Base-by-base conservation (phyloP, 106 monocot genomes). In the Acorus gramineus region DNA sequence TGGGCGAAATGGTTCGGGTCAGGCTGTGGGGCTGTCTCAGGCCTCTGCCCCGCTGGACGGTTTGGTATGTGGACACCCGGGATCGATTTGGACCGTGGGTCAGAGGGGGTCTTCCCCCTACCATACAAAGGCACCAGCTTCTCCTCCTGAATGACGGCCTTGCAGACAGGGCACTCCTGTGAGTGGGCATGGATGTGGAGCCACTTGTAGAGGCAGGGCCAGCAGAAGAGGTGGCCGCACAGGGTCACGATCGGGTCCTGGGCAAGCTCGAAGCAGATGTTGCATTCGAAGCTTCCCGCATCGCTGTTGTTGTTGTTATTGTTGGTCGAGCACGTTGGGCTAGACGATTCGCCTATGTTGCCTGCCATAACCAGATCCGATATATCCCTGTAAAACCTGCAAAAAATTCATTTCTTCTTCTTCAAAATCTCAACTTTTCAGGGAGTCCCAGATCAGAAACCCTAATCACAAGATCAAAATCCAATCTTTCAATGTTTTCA, bases 131-230 rank as follows among this genome's bases (percentile, higher is more conserved):
- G 93, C 6, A 93, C 83, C 2, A 93, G 62, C 64, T 86, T 86
- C 2, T 83, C 76, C 70, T 89, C 83, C 56, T 83, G 81, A 6
- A 93, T 64, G 8, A 80, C 2, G 4, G 87, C 88, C 69, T 89
- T 94, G 76, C 94, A 89, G 13, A 94, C 94, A 0, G 88, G 88
- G 78, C 93, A 93, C 44, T 85, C 83, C 5, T 73, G 78, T 2
- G 93, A 82, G n/a, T 69, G 73, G 47, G 85, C 65, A 57, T 88
- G 78, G 49, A 73, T 46, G 53, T 76, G 80, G 45, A 93, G 78
- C 93, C 93, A 93, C 59, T 81, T 65, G 76, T 89, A 85, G 42
- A 93, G 78, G 61, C 93, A 93, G 9, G 85, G 89, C 88, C 93
- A 89, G 72, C 93, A 93, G 75, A 79, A 89, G 47, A 93, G 82